Conservation (phyloP, 2,329 filamentous ascomycete species). For the Fonsecaea monophora region DNA sequence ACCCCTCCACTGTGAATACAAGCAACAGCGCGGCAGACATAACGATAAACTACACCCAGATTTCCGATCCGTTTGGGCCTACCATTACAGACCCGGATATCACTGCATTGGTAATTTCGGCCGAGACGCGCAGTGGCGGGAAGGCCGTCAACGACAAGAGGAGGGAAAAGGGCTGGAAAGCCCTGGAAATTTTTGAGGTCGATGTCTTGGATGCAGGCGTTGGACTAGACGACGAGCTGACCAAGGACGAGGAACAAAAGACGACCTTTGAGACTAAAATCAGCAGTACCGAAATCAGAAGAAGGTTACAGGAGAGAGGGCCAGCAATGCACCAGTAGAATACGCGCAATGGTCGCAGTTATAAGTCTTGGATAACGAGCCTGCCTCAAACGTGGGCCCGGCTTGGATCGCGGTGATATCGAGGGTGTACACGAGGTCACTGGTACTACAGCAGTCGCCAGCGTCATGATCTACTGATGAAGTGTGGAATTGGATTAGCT, state of each 20-base stretch:
- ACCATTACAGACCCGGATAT: conserved; percentile 83
- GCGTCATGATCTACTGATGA: not conserved
- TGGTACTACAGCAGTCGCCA: not conserved
- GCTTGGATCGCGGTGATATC: not conserved
- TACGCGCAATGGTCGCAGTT: not conserved
- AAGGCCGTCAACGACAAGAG: conserved; percentile 85
- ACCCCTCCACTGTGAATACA: not conserved
- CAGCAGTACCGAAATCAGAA: conserved; percentile 85
- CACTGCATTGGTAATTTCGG: conserved; percentile 82
- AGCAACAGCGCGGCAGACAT: conserved; percentile 49
- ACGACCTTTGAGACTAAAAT: conserved; percentile 79
- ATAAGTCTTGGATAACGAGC: not conserved
- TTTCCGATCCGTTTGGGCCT: conserved; percentile 87
- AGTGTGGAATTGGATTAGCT: not conserved
- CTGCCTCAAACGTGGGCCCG: not conserved
- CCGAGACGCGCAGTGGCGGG: conserved; percentile 84
- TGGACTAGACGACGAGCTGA: conserved; percentile 10
- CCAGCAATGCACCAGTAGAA: not conserved
- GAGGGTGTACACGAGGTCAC: not conserved
- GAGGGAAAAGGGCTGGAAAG: conserved; percentile 74
- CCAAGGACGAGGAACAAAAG: conserved; percentile 54
- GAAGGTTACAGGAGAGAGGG: conserved; percentile 45
- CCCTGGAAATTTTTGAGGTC: conserved; percentile 83
- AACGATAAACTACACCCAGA: conserved; percentile 78
- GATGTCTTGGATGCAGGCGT: conserved; percentile 72